phyloP scores from a whole-genome alignment of 352 stramenopile genomes.

The Phytophthora kernoviae region DNA sequence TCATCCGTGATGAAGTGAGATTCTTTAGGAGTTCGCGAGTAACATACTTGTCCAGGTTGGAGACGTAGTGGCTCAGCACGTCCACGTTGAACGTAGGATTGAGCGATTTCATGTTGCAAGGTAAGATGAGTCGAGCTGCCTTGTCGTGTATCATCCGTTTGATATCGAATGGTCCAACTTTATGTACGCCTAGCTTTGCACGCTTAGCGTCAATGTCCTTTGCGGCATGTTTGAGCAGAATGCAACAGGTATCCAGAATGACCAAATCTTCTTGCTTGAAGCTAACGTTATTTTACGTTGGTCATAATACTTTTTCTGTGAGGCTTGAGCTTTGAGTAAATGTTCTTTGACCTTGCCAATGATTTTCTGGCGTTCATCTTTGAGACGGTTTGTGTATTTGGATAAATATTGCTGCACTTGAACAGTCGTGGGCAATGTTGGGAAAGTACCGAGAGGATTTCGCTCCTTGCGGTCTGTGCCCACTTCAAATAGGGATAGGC shows the following conservation, averaged over 20 bases:
- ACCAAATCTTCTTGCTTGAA: constrained; percentile 15
- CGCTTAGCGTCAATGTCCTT: constrained; percentile 12
- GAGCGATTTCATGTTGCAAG: background rate
- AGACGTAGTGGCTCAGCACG: constrained; percentile 5
- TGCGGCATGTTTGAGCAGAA: constrained; percentile 9
- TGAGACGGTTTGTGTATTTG: constrained; percentile 16
- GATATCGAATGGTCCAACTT: constrained; percentile 16
- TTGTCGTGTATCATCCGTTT: constrained; percentile 11
- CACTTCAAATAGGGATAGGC: constrained; percentile 15
- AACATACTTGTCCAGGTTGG: background rate
- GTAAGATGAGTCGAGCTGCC: constrained; percentile 10
- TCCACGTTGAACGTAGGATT: constrained; percentile 20
- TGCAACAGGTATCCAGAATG: constrained; percentile 15
- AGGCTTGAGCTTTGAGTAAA: constrained; percentile 9
- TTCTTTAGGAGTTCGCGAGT: constrained; percentile 6
- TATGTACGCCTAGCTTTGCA: constrained; percentile 14
- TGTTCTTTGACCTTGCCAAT: constrained; percentile 8
- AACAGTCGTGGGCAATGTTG: constrained; percentile 1
- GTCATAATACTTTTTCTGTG: constrained; percentile 24
- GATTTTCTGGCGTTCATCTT: constrained; percentile 11
- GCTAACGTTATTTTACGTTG: constrained; percentile 3
- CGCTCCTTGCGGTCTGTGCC: constrained; percentile 19
- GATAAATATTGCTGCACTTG: constrained; percentile 2
- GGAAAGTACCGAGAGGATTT: background rate
- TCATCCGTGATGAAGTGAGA: constrained; percentile 3